These are phyloP conservation scores for Monosporozyma yasuniensis DNA, from an alignment of 805 yeast genomes.

Conservation along the genomic window DNA sequence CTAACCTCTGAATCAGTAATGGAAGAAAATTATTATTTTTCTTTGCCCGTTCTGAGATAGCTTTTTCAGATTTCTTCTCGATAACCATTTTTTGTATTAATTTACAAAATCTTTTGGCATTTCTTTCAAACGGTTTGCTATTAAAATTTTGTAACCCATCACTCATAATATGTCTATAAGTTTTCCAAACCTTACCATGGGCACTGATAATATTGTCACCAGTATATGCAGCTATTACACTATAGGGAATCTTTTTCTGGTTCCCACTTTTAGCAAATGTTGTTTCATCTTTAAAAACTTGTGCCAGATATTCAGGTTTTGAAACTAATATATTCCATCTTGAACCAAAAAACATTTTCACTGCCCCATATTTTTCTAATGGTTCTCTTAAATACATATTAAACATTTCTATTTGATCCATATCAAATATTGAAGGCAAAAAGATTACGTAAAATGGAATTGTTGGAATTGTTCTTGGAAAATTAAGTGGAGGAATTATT, in stretches of 20 bases:
- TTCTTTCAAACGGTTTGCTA: constrained; percentile 30
- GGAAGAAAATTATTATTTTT: not conserved
- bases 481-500: constrained; percentile 40
- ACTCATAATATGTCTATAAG: constrained; percentile 38
- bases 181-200: constrained; percentile 44
- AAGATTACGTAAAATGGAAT: constrained; percentile 53
- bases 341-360: constrained; percentile 49
- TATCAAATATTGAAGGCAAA: constrained; percentile 34
- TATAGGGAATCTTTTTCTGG: constrained; percentile 47
- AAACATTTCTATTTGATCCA: constrained; percentile 44
- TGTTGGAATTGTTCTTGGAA: constrained; percentile 48
- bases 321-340: constrained; percentile 52
- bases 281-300: constrained; percentile 41
- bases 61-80: not conserved
- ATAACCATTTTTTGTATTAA: constrained; percentile 17
- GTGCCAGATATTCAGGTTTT: constrained; percentile 38
- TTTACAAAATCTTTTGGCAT: constrained; percentile 31
- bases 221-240: constrained; percentile 45
- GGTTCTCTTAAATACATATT: constrained; percentile 35
- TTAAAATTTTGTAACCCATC: constrained; percentile 45
- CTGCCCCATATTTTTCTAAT: constrained; percentile 47
- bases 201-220: constrained; percentile 57
- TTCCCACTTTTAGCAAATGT: constrained; percentile 52
- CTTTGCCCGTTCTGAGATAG: not conserved
- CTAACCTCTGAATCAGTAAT: constrained; percentile 38